Evolutionary conservation across 2,329 filamentous ascomycete genomes (phyloP).

Genomic region (Aspergillus sp.): DNA sequence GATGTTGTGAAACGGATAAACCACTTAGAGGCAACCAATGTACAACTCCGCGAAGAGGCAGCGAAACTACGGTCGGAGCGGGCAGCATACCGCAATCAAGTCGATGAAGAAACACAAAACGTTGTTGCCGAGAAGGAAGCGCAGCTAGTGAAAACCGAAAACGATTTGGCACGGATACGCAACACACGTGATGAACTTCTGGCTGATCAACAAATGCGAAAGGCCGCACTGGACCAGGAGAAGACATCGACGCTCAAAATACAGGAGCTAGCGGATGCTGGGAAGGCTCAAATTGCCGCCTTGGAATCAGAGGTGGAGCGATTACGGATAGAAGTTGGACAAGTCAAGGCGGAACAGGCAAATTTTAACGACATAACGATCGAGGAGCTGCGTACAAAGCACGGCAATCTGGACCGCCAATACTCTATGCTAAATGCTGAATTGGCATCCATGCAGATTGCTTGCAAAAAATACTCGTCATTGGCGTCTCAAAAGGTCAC

Average conservation of each 20-base stretch:
- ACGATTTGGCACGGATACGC: constrained; percentile 81
- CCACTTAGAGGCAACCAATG: constrained; percentile 83
- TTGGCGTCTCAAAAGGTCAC: constrained; percentile 83
- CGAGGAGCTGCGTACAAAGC: constrained; percentile 73
- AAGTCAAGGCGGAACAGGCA: constrained; percentile 39
- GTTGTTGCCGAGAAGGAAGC: constrained; percentile 76
- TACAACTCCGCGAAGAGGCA: constrained; percentile 78
- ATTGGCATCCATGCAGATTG: constrained; percentile 82
- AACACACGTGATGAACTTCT: constrained; percentile 80
- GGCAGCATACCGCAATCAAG: constrained; percentile 73
- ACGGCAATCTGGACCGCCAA: constrained; percentile 73
- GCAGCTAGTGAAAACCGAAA: constrained; percentile 76
- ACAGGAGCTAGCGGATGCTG: constrained; percentile 75
- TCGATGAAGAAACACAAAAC: constrained; percentile 76
- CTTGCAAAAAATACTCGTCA: constrained; percentile 85
- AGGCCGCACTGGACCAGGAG: constrained; percentile 75
- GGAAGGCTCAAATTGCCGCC: constrained; percentile 75
- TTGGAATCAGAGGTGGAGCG: constrained; percentile 82
- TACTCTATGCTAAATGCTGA: constrained; percentile 84
- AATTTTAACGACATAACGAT: constrained; percentile 60
- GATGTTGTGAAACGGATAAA: constrained; percentile 92
- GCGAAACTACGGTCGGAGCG: constrained; percentile 83
- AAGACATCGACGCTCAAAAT: constrained; percentile 68
- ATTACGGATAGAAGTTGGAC: constrained; percentile 58
- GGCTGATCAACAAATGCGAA: constrained; percentile 77